Evolutionary conservation across 768 basidiomycete genomes (phyloP).

Genomic region (Suillus hirtellus): DNA sequence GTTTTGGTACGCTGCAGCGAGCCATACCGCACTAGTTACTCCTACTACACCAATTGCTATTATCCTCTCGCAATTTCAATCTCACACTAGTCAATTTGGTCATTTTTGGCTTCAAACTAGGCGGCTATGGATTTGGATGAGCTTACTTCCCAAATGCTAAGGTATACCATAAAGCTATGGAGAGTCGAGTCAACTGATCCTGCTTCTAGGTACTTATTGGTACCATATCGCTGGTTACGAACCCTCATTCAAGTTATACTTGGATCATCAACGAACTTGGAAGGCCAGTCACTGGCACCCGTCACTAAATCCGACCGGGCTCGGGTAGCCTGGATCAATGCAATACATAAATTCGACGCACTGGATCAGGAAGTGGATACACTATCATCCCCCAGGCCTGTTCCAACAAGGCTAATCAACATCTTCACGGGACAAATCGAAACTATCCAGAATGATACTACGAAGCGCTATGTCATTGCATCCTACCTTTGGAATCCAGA

Average conservation of each 20-base stretch:
- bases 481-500: constrained; percentile 6
- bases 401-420: constrained; percentile 3
- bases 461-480: constrained; percentile 3
- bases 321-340: not conserved
- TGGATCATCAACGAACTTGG: not conserved
- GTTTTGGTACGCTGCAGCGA: not conserved
- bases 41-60: not conserved
- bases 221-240: not conserved
- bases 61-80: not conserved
- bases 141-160: not conserved
- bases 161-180: not conserved
- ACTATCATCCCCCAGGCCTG: not conserved
- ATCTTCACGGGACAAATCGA: not conserved
- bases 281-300: not conserved
- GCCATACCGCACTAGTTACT: not conserved
- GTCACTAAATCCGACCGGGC: not conserved
- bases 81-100: not conserved
- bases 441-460: not conserved
- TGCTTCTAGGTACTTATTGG: not conserved
- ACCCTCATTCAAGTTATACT: not conserved
- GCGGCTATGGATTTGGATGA: not conserved
- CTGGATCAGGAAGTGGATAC: not conserved
- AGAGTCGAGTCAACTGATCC: not conserved
- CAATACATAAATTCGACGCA: not conserved
- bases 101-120: not conserved